A percentile compares a stretch with the other conserved stretches of the same genome.
Evolutionary conservation across 1,284 basidiomycete genomes (phyloP).

Genomic region (Naganishia sp.): DNA sequence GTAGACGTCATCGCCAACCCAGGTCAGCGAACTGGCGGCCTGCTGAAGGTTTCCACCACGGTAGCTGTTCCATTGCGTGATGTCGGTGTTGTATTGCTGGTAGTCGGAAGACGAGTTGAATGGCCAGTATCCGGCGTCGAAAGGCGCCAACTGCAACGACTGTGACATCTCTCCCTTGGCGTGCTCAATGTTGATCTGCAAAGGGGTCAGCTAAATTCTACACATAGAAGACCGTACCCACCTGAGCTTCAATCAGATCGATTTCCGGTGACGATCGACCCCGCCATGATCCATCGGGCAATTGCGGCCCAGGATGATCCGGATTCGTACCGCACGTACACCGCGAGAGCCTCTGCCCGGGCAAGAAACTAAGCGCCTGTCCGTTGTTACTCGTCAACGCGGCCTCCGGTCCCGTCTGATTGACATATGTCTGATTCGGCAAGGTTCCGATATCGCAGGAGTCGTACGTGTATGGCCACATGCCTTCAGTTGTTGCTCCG

Average conservation of each 20-base stretch:
- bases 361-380: slow-evolving; percentile 50
- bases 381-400: slow-evolving; percentile 45
- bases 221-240: slow-evolving; percentile 33
- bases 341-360: slow-evolving; percentile 59
- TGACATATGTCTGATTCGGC: slow-evolving; percentile 65
- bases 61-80: slow-evolving; percentile 60
- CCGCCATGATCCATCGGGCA: slow-evolving; percentile 39
- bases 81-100: slow-evolving; percentile 54
- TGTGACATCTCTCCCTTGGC: slow-evolving; percentile 48
- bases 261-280: slow-evolving; percentile 60
- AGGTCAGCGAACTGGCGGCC: slow-evolving; percentile 54
- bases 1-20: slow-evolving; percentile 47
- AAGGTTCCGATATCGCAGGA: slow-evolving; percentile 81
- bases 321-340: slow-evolving; percentile 60
- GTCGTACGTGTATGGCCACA: slow-evolving; percentile 63
- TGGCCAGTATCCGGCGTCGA: slow-evolving; percentile 48
- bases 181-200: slow-evolving; percentile 36
- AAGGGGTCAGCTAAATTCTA: background rate
- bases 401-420: slow-evolving; percentile 46
- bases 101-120: slow-evolving; percentile 49
- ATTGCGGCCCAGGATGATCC: slow-evolving; percentile 55
- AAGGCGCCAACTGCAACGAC: slow-evolving; percentile 51
- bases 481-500: slow-evolving; percentile 69
- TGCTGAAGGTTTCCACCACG: slow-evolving; percentile 64
- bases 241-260: slow-evolving; percentile 59